These are phyloP conservation scores for Mycena crocata DNA, from an alignment of 768 basidiomycete species.

Conservation along the genomic window DNA sequence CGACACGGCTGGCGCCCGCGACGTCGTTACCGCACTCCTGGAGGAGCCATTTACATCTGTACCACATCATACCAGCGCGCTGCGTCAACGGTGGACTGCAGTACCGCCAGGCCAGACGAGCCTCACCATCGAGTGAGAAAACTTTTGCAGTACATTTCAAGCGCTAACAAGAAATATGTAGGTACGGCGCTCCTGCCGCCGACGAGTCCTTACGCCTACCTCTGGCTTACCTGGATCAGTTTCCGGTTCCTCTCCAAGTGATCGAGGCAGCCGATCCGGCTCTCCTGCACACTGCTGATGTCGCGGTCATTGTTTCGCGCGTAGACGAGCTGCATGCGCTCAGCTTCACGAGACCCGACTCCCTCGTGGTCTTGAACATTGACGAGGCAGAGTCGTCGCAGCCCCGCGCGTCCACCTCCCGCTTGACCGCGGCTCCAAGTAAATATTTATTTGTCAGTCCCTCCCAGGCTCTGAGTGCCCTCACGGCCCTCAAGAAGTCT, in stretches of 20 bases:
- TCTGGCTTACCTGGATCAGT: constrained; percentile 69
- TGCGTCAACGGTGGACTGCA: constrained; percentile 64
- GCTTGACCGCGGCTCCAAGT: constrained; percentile 35
- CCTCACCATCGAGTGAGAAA: constrained; percentile 54
- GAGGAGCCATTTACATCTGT: constrained; percentile 78
- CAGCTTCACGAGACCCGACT: constrained; percentile 21
- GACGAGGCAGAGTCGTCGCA: constrained; percentile 31
- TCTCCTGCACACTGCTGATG: constrained; percentile 59
- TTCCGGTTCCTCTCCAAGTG: constrained; percentile 61
- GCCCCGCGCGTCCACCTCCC: constrained; percentile 35
- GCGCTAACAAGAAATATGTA: constrained; percentile 26
- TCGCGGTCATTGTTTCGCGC: constrained; percentile 66
- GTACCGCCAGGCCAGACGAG: constrained; percentile 35
- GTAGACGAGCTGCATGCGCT: constrained; percentile 23
- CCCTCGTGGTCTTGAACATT: constrained; percentile 36
- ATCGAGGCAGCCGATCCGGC: constrained; percentile 47
- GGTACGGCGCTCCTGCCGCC: constrained; percentile 19
- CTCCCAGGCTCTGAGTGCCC: constrained; percentile 65
- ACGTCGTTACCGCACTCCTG: constrained; percentile 77
- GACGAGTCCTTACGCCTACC: constrained; percentile 46
- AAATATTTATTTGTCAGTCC: constrained; percentile 67
- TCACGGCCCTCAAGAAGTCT: constrained; percentile 58
- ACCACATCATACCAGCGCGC: constrained; percentile 49
- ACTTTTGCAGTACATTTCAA: constrained; percentile 48
- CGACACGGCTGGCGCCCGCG: constrained; percentile 64